phyloP scores from a whole-genome alignment of 2,329 filamentous ascomycete species.

The Sclerotinia nivalis region DNA sequence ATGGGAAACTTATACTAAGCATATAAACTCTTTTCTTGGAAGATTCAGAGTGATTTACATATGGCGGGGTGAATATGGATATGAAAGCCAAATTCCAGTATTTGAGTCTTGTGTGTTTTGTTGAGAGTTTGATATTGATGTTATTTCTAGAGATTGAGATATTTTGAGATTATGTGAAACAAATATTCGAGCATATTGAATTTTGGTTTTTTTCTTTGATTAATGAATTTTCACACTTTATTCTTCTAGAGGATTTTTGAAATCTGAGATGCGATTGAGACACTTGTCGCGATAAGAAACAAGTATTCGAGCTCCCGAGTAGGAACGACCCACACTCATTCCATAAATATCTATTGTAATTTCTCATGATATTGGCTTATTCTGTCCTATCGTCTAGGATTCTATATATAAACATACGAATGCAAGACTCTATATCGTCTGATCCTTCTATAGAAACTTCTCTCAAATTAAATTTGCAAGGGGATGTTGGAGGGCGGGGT shows the following conservation, averaged over 20 bases:
- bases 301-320: not conserved
- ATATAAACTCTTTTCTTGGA: not conserved
- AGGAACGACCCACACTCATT: not conserved
- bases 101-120: not conserved
- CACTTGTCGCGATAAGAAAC: slow-evolving; percentile 1
- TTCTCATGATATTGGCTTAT: not conserved
- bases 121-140: slow-evolving; percentile 1
- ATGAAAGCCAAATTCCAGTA: not conserved
- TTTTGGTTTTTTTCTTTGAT: not conserved
- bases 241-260: not conserved
- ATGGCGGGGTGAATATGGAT: not conserved
- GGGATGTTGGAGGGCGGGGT: too few relatives aligned
- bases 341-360: not conserved
- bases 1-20: not conserved
- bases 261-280: not conserved
- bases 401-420: not conserved
- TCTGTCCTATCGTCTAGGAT: not conserved
- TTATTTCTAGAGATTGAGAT: not conserved
- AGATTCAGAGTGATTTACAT: not conserved
- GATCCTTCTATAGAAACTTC: not conserved
- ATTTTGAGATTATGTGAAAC: not conserved
- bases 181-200: not conserved
- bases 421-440: not conserved
- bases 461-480: not conserved
- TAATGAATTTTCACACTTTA: not conserved